Percentiles rank a stretch among this genome's conserved stretches.
These are phyloP conservation scores for Chaetomium sp. DNA, from an alignment of 2,329 filamentous ascomycete species.

Conservation along the genomic window DNA sequence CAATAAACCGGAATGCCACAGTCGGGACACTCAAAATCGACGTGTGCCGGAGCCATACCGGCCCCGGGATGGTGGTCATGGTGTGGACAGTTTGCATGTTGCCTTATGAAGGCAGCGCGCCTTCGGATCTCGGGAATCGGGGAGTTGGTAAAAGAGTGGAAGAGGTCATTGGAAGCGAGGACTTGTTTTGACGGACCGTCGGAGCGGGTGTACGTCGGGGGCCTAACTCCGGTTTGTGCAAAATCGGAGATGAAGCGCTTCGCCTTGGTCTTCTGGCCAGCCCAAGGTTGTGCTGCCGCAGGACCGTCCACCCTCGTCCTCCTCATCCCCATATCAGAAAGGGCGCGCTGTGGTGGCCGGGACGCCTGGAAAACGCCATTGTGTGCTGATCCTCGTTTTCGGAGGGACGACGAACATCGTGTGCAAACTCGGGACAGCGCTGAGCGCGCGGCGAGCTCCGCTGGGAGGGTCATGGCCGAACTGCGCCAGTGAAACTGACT, in stretches of 20 bases:
- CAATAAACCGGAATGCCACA: constrained; percentile 93
- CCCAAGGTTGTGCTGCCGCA: not conserved
- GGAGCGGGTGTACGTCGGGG: constrained; percentile 19
- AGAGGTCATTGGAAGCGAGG: constrained; percentile 73
- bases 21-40: constrained; percentile 91
- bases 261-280: not conserved
- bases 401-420: constrained; percentile 33
- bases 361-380: constrained; percentile 20
- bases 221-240: constrained; percentile 12
- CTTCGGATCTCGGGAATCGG: constrained; percentile 82
- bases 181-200: constrained; percentile 23
- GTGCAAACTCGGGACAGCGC: constrained; percentile 36
- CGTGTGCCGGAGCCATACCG: constrained; percentile 65
- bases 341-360: constrained; percentile 17
- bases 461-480: constrained; percentile 21
- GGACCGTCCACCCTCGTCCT: not conserved
- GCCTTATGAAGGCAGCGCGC: constrained; percentile 83
- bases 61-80: constrained; percentile 69
- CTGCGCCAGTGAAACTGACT: not conserved
- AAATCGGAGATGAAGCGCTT: constrained; percentile 17
- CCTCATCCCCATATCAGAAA: constrained; percentile 10
- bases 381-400: constrained; percentile 21
- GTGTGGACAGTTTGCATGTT: constrained; percentile 91
- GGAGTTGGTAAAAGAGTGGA: constrained; percentile 85
- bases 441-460: constrained; percentile 35